Evolutionary conservation across 2,329 filamentous ascomycete genomes (phyloP), one percentile per base, ranked within the genome.

Genomic region (Epichloe glyceriae): DNA sequence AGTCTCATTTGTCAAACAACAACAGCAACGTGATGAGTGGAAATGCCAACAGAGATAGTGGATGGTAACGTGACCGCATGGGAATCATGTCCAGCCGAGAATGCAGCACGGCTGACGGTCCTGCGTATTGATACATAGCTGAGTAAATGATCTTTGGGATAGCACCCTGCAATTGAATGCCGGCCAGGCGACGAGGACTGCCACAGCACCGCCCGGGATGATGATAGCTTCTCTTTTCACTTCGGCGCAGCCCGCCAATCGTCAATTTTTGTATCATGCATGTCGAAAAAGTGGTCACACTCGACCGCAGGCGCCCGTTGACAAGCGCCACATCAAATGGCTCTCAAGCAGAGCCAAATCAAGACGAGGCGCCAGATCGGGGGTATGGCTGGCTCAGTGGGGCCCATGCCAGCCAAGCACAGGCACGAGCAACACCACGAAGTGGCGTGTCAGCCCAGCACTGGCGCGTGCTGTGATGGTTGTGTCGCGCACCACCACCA

Each of bases 401-500:
- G 22, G 15, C 40, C 19, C 19, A 20, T 26, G 35, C 38, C 49
- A 51, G 39, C 49, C 49, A 33, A 19, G 35, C 39, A 38, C 43
- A 47, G 49, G 44, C 38, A 46, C 43, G 49, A 40, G 17, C 30
- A n/a, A 30, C 19, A 30, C 19, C 19, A 43, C 19, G 41, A 19
- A 17, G 15, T n/a, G 46, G 39, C 38, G 47, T 49, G 47, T 49
- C 47, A 49, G 47, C 47, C 47, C 15, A 10, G 26, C 15, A 19
- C 22, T 40, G 38, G 47, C 38, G 34, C 35, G 34, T 40, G 19
- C 17, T 8, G 40, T 20, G 5, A 7, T 15, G 46, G 17, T 41
- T 41, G 49, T 37, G 43, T 50, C 34, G 43, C 35, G n/a, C n/a
- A n/a, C n/a, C n/a, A n/a, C n/a, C n/a, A 50, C 45, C 17, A 20